Evolutionary conservation across 257 asterid genomes (phyloP).

Genomic region (Henckelia pumila): DNA sequence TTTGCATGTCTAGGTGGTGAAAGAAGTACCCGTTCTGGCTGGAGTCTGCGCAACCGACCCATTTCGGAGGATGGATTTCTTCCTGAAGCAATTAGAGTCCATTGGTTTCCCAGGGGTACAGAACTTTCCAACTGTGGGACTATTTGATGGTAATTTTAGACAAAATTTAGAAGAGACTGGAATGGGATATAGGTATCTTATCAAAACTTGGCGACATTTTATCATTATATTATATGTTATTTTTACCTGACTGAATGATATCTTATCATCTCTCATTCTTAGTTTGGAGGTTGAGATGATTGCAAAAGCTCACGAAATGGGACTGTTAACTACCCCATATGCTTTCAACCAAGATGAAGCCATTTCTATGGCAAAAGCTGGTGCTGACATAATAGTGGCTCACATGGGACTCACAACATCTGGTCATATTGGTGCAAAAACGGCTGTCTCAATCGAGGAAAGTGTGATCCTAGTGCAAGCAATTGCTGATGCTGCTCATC

Average conservation of each 20-base stretch:
- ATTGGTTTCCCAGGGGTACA: constrained; percentile 92
- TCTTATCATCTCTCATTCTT: constrained; percentile 25
- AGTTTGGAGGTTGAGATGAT: constrained; percentile 98
- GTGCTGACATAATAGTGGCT: constrained; percentile 95
- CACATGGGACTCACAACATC: constrained; percentile 98
- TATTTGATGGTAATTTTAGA: constrained; percentile 90
- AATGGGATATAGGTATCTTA: constrained; percentile 80
- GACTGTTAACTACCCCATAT: constrained; percentile 92
- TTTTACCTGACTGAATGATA: background rate
- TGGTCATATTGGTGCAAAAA: constrained; percentile 92
- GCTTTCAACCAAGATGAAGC: constrained; percentile 92
- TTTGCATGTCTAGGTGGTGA: constrained; percentile 60
- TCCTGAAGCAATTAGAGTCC: constrained; percentile 93
- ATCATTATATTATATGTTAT: background rate
- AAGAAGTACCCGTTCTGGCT: constrained; percentile 89
- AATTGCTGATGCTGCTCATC: constrained; percentile 88
- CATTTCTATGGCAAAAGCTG: constrained; percentile 82
- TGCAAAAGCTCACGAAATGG: constrained; percentile 84
- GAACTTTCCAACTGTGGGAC: constrained; percentile 95
- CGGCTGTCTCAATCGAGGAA: constrained; percentile 77
- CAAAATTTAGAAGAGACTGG: constrained; percentile 95
- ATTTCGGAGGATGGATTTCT: constrained; percentile 83
- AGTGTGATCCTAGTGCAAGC: constrained; percentile 84
- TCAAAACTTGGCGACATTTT: background rate
- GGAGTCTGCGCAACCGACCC: constrained; percentile 99